Evolutionary conservation across 768 basidiomycete genomes (phyloP), one percentile per base, ranked within the genome.

Genomic region (Crassisporium funariophilum): DNA sequence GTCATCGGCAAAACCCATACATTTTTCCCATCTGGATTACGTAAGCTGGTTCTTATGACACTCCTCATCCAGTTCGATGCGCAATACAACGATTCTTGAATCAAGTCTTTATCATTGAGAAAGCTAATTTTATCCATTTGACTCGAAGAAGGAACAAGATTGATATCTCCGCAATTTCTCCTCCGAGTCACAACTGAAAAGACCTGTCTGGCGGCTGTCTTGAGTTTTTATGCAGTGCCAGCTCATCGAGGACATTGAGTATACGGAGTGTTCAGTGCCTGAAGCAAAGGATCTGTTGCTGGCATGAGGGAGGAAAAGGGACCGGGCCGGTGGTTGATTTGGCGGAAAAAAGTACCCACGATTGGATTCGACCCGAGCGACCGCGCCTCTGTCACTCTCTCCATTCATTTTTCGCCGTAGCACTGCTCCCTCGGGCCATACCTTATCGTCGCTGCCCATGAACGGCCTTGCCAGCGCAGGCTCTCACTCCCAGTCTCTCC

Each of bases 331-430:
- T 58, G 53, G 49, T 42, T 49, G 54, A 53, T 58, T 58, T 53
- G 49, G 47, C 47, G 49, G 51, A 44, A 53, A 61, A 67, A 70
- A 64, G 62, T 70, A 70, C 71, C 71, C 71, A 73, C 71, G 71
- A 56, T 55, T 57, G 55, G n/a, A 41, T 46, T 46, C 25, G 46
- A 46, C 50, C 50, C 45, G 37, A 45, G 50, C 37, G 25, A 39
- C 44, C 49, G 52, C 52, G 45, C 51, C 54, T 47, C 57, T 51
- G 56, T 62, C 53, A 56, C 52, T 55, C 49, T 53, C n/a, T 57
- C 56, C 52, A 56, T 61, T 61, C 60, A 59, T 63, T 63, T 65
- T 62, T 58, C 49, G 57, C 54, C 57, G 60, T 46, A 38, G 59
- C 62, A 65, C 65, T 61, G 58, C 67, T 56, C 46, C 52, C 35